Evolutionary conservation across 306 rosid species (phyloP), one percentile per base, ranked within the genome.

Genomic region (Sicyos baderoa): DNA sequence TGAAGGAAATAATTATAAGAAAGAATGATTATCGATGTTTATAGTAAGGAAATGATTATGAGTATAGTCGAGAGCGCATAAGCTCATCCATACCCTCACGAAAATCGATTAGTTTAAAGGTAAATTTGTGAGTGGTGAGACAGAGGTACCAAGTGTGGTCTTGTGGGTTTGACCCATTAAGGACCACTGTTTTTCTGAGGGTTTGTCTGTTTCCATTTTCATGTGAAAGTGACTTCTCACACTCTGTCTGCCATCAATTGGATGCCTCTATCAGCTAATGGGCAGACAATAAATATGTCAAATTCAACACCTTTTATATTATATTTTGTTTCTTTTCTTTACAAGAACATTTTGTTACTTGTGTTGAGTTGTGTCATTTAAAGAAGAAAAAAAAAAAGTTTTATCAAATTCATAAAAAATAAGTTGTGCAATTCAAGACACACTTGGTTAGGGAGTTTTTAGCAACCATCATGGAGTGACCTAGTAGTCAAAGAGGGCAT

Each of bases 221-320:
- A 22, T 40, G 17, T 63, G 69, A 63, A 37, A 63, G 16, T 35
- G 68, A 61, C 50, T 16, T 29, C 22, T 61, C 68, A 37, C 25
- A n/a, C 67, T 35, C 50, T 35, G 68, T 18, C 67, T 61, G 67
- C 45, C 67, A 35, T 35, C 49, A 40, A 17, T 40, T 17, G 21
- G 69, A 18, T 60, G 67, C 14, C 9, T 60, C 47, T 32, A 32
- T 11, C 64, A 19, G 3, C 65, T 0, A 13, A 40, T 29, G 42
- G 10, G 42, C 14, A 17, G 69, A 29, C 52, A 42, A 63, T 63
- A 63, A 63, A 63, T 35, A 62, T 35, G 50, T 62, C 68, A 16
- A 35, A 9, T 37, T 37, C 7, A 16, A 60, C 68, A 9, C 23
- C 29, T 25, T 58, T 61, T 25, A 21, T 37, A 10, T 11, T n/a